Conservation (phyloP, 768 basidiomycete species). For the Mrakia hoshinonis region DNA sequence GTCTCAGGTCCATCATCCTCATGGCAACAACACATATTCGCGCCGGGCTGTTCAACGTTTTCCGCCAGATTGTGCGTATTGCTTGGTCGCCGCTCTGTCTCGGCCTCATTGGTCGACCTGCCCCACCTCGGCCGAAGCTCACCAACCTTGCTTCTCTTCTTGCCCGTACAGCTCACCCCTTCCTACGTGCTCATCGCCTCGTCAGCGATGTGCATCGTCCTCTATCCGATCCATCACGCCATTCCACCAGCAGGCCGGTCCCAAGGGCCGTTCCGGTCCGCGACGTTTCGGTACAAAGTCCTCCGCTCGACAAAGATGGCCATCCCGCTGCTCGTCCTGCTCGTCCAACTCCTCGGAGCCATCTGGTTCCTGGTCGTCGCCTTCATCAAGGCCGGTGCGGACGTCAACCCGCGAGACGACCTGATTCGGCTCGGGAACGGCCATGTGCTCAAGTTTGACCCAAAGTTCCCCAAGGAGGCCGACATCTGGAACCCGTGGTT, state of each 20-base stretch:
- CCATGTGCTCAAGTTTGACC: slow-evolving; percentile 3
- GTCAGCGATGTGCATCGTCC: background rate
- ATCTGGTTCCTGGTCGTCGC: background rate
- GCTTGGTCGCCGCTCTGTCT: background rate
- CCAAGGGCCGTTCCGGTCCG: background rate
- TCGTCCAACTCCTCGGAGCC: slow-evolving; percentile 1
- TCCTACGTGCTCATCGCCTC: slow-evolving; percentile 3
- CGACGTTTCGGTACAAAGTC: background rate
- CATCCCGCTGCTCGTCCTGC: background rate
- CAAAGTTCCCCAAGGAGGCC: background rate
- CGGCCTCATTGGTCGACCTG: background rate
- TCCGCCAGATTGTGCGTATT: slow-evolving; percentile 1
- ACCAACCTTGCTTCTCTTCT: background rate
- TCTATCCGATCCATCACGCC: slow-evolving; percentile 7
- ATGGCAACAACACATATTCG: slow-evolving; percentile 1
- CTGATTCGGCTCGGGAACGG: background rate
- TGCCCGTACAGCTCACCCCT: background rate
- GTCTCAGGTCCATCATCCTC: slow-evolving; percentile 7
- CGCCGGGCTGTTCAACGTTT: background rate
- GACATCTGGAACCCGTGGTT: slow-evolving; percentile 3
- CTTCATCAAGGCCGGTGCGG: background rate
- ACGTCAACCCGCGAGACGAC: background rate
- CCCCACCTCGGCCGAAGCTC: background rate
- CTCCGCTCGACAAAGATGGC: background rate
- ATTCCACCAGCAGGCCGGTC: background rate